Percentiles rank a stretch among this genome's conserved stretches.
Evolutionary conservation across 169 alveolate species (phyloP).

Genomic region (Cystoisospora suis): DNA sequence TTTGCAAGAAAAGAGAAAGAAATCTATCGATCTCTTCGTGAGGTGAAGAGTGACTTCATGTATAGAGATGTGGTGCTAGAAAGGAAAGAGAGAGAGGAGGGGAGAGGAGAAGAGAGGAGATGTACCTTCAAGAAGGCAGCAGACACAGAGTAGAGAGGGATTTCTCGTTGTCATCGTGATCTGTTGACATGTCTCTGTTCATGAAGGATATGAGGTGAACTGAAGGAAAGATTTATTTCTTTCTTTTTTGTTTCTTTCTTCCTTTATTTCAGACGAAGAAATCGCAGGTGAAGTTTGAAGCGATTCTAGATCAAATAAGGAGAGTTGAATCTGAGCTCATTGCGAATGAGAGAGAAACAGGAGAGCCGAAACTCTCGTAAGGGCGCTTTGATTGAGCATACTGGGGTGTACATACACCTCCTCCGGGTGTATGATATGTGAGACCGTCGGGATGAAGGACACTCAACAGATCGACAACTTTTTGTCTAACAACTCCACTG

Average conservation of each 20-base stretch:
- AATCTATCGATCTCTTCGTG: too few species aligned
- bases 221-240: background rate
- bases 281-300: background rate
- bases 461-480: too few species aligned
- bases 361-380: background rate
- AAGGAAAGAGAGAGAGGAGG: background rate
- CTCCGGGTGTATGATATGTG: too few species aligned
- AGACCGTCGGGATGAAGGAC: too few species aligned
- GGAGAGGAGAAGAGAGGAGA: background rate
- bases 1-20: too few species aligned
- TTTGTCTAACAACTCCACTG: background rate
- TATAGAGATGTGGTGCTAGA: too few species aligned
- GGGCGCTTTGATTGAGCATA: background rate
- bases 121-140: background rate
- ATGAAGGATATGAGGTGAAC: background rate
- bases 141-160: background rate
- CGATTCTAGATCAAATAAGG: background rate
- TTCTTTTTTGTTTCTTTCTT: background rate
- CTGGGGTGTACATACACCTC: too few species aligned
- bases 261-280: background rate
- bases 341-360: constrained; percentile 1
- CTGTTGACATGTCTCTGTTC: too few species aligned
- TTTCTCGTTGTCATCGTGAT: too few species aligned
- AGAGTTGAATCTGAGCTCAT: constrained; percentile 24
- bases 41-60: too few species aligned